Evolutionary conservation across 2,329 filamentous ascomycete species (phyloP), one percentile per base, ranked within the genome.

Genomic region (Aspergillus sclerotialis): DNA sequence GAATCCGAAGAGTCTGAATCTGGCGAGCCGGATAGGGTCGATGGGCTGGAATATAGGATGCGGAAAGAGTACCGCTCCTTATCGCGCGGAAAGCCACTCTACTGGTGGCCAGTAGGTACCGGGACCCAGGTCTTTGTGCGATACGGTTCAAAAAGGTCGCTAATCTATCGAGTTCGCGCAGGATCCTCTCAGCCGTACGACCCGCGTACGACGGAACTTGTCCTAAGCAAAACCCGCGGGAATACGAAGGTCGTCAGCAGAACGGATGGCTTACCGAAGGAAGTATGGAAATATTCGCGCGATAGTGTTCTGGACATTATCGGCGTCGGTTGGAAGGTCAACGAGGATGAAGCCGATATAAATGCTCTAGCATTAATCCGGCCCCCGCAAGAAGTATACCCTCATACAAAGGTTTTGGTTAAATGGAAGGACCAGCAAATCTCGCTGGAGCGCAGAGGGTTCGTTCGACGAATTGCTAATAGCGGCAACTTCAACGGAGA

Each of bases 11-110:
- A 30, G 16, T 30, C 28, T 15, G 19, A 23, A 6, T 30, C 28
- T 17, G 28, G 17, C 17, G 28, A 17, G 14, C n/a, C 14, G 4
- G 28, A 33, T 33, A 21, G 21, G 17, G 9, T 30, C 28, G 15
- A 30, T 30, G 28, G 12, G 3, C 28, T 30, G 28, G 28, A 30
- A 30, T 30, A 12, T 15, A 5, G 15, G 9, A 84, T 35, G 31
- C 25, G 31, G 4, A 30, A 35, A 21, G 36, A 34, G 12, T 35
- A 34, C 15, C 31, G 19, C 19, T 10, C 31, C 8, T 23, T 40
- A 19, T 31, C 37, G 19, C 30, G 19, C 9, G 37, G 37, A 12
- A 38, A 43, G 32, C 39, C 44, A 4, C 25, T 49, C 2, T 46
- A 42, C 19, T 46, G 27, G 43, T 46, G 38, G 43, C 34, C 35